Base-by-base conservation (phyloP, 371 early-diverging fungal species). In the Mortierella sp. region DNA sequence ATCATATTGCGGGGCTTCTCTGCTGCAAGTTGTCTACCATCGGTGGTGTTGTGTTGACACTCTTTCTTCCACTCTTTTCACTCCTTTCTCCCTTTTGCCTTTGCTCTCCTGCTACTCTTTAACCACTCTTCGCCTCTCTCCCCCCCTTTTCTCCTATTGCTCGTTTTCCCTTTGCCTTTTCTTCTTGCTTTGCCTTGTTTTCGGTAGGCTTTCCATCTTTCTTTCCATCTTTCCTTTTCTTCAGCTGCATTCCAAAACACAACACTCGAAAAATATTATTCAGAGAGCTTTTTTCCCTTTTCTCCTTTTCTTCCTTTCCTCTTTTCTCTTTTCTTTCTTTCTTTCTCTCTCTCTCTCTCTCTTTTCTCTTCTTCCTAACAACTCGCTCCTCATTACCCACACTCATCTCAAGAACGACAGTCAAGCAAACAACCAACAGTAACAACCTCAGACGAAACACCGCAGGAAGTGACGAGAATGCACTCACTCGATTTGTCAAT, bases 401-500 rank as follows among this genome's bases (percentile, higher is more conserved):
- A 44, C 54, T 54, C 54, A 61, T 8, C 21, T 34, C 21, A 16
- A 61, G 2, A 67, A 37, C 69, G 19, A 61, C 61, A 59, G 16
- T 26, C 34, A n/a, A 64, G 31, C 48, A 28, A 40, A 13, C 28
- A 31, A 16, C 24, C 37, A 14, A 21, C 55, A 26, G 21, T 43
- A 26, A 40, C 77, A 75, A 28, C 88, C 28, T 31, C 61, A 61
- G 26, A 37, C 37, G 53, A 51, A 31, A 54, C 67, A 64, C 28
- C 37, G 40, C 28, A 48, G 57, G 34, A 53, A 67, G 67, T 67
- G 67, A 67, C 67, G 40, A 67, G 67, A 67, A 67, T 88, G 90
- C 88, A 86, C 72, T 79, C 85, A 64, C 83, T 93, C 76, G 93
- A 94, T 82, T 75, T 94, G 67, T 90, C 90, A 16, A 88, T 87